Percentiles rank a stretch among this genome's conserved stretches.
phyloP scores from a whole-genome alignment of 352 stramenopile genomes.

The Phytophthora tentaculata region DNA sequence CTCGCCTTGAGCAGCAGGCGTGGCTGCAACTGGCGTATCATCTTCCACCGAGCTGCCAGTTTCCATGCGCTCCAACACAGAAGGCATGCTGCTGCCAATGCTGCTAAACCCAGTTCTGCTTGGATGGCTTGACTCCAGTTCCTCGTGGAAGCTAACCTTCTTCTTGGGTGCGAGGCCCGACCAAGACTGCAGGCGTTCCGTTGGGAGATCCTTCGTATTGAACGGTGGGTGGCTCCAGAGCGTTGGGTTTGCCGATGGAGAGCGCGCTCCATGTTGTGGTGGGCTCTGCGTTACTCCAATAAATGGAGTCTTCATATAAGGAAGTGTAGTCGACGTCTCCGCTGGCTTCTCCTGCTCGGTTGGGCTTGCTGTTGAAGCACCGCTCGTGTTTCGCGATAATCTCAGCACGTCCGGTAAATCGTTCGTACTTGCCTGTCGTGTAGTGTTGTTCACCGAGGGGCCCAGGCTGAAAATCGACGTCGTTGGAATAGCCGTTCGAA shows the following conservation, averaged over 20 bases:
- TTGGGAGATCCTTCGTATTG: conserved; percentile 34
- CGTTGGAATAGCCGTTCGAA: conserved; percentile 51
- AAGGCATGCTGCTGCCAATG: conserved; percentile 28
- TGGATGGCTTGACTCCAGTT: conserved; percentile 17
- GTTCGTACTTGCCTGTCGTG: conserved; percentile 27
- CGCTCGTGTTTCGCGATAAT: conserved; percentile 34
- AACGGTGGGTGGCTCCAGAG: conserved; percentile 65
- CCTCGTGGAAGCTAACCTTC: conserved; percentile 41
- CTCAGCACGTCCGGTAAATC: conserved; percentile 39
- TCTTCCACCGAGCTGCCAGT: conserved; percentile 26
- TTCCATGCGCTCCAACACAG: conserved; percentile 36
- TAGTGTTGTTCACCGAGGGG: conserved; percentile 38
- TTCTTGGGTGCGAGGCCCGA: conserved; percentile 26
- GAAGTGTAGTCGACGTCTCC: conserved; percentile 47
- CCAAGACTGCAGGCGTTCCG: conserved; percentile 18
- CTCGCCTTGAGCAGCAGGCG: background rate
- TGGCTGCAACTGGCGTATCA: background rate
- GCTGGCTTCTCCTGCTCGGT: conserved; percentile 11
- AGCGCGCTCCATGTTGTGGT: conserved; percentile 23
- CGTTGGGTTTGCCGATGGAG: conserved; percentile 47
- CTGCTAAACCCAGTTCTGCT: conserved; percentile 21
- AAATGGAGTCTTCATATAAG: conserved; percentile 35
- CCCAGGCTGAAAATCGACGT: conserved; percentile 75
- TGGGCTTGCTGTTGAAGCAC: conserved; percentile 17
- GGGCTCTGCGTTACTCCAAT: background rate